phyloP scores from a whole-genome alignment of 2,329 filamentous ascomycete species.

The Penicillium occitanis region DNA sequence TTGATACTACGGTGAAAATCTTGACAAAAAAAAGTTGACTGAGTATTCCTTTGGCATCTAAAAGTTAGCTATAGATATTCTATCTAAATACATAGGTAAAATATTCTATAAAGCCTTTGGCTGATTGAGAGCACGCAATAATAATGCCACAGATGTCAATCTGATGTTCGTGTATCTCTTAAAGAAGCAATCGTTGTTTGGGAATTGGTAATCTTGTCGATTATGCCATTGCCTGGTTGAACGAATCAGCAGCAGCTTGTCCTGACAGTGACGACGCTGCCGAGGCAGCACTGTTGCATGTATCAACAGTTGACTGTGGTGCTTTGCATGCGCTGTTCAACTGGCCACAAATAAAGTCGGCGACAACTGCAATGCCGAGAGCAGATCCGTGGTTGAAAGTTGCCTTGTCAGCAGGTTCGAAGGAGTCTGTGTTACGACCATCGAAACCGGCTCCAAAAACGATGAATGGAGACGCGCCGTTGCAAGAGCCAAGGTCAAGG shows the following conservation, averaged over 20 bases:
- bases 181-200: not conserved
- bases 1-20: not conserved
- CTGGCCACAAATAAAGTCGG: slow-evolving; percentile 51
- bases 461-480: slow-evolving; percentile 46
- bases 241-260: not conserved
- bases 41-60: not conserved
- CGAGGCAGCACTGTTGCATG: not conserved
- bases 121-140: too few species aligned
- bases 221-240: not conserved
- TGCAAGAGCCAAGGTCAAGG: slow-evolving; percentile 50
- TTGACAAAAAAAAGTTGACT: not conserved
- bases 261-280: not conserved
- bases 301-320: not conserved
- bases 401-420: slow-evolving; percentile 44
- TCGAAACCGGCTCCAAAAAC: slow-evolving; percentile 52
- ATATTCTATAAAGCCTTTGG: not conserved
- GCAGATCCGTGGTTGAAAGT: slow-evolving; percentile 52
- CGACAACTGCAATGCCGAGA: slow-evolving; percentile 49
- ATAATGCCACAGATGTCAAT: not conserved
- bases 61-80: not conserved
- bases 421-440: slow-evolving; percentile 48
- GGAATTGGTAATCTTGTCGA: not conserved
- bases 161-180: too few species aligned
- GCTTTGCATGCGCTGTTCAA: slow-evolving; percentile 40
- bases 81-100: not conserved